phyloP scores from a whole-genome alignment of 768 basidiomycete species.

The Tulasnella sp. region DNA sequence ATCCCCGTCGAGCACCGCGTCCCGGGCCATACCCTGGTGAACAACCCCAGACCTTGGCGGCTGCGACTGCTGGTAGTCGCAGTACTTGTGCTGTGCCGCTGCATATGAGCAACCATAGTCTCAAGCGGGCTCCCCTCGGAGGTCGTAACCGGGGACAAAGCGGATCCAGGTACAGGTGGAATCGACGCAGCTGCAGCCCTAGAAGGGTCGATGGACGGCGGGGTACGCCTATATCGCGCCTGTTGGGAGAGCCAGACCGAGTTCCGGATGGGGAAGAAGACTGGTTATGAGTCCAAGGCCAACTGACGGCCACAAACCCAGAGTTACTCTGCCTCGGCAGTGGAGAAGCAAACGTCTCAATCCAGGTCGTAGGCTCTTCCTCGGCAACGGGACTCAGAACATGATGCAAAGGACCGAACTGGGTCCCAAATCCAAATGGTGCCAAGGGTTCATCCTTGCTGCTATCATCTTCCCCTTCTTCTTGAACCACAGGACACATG shows the following conservation, averaged over 20 bases:
- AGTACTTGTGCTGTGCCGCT: neutral
- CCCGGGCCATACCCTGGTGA: slow-evolving; percentile 13
- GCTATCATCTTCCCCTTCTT: neutral
- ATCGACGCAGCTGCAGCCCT: neutral
- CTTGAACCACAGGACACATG: neutral
- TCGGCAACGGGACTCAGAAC: neutral
- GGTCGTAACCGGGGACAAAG: neutral
- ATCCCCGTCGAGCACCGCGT: neutral
- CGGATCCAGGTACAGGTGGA: neutral
- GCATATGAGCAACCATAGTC: neutral
- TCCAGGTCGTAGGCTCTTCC: neutral
- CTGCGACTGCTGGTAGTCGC: too few relatives aligned
- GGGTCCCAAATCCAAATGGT: neutral
- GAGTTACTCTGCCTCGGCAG: neutral
- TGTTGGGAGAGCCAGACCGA: neutral
- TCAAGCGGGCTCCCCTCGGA: slow-evolving; percentile 6
- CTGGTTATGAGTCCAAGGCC: neutral
- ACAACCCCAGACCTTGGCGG: neutral
- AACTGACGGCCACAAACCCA: neutral
- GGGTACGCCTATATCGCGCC: neutral
- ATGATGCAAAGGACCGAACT: neutral
- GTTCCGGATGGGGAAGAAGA: neutral
- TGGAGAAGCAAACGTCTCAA: neutral
- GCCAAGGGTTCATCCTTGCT: neutral
- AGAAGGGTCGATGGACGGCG: neutral